A percentile compares a stretch with the other conserved stretches of the same genome.
Evolutionary conservation across 768 basidiomycete species (phyloP).

Genomic region (Boletus vermiculosoides): DNA sequence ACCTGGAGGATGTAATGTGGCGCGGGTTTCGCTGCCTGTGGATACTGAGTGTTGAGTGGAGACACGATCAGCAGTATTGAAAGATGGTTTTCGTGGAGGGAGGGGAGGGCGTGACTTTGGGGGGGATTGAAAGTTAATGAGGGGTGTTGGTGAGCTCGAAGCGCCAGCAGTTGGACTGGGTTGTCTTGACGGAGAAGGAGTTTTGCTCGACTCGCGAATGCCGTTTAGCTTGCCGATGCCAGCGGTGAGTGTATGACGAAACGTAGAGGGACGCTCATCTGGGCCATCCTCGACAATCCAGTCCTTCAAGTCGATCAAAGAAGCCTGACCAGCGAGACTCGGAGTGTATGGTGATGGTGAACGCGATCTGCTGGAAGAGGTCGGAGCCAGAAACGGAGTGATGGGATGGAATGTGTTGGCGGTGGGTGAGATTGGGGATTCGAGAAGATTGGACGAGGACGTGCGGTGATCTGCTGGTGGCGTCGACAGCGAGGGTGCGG

Average conservation of each 20-base stretch:
- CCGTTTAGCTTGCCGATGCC: conserved; percentile 16
- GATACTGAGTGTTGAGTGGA: conserved; percentile 29
- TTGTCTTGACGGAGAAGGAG: conserved; percentile 21
- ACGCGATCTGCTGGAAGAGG: conserved; percentile 22
- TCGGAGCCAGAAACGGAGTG: conserved; percentile 34
- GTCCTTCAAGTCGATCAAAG: conserved; percentile 69
- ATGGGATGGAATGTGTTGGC: conserved; percentile 44
- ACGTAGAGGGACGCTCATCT: conserved; percentile 18
- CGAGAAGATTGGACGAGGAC: conserved; percentile 37
- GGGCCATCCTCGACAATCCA: conserved; percentile 70
- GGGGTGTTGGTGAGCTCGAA: conserved; percentile 35
- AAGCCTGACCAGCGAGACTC: conserved; percentile 44
- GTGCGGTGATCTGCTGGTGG: conserved; percentile 1
- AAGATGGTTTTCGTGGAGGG: conserved; percentile 65
- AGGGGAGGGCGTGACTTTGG: conserved; percentile 54
- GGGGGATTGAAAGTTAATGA: conserved; percentile 58
- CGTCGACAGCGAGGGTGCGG: conserved; percentile 6
- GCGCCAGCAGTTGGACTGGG: not conserved
- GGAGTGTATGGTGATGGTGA: conserved; percentile 52
- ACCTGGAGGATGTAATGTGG: conserved; percentile 30
- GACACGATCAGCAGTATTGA: conserved; percentile 43
- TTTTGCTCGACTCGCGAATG: conserved; percentile 23
- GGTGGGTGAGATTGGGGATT: conserved; percentile 50
- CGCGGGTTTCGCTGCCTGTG: conserved; percentile 13
- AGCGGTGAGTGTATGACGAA: conserved; percentile 9